A percentile compares a stretch with the other conserved stretches of the same genome.
phyloP scores from a whole-genome alignment of 192 early-diverging fungal species.

The Mortierella hygrophila region DNA sequence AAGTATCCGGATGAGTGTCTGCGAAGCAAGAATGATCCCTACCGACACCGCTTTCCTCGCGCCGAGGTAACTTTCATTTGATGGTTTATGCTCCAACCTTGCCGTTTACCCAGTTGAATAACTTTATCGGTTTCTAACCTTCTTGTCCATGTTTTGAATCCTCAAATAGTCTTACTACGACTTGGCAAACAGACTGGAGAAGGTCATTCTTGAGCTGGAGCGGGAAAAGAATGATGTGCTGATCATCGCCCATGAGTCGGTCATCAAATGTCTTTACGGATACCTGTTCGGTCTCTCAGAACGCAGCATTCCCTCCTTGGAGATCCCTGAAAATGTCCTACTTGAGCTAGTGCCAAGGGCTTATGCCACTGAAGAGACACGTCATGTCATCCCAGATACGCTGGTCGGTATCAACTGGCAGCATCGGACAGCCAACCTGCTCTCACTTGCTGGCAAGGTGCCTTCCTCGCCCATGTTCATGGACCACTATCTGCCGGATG shows the following conservation, averaged over 20 bases:
- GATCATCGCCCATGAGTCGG: constrained; percentile 85
- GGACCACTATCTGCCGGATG: constrained; percentile 40
- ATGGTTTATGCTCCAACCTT: not conserved
- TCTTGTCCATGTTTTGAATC: not conserved
- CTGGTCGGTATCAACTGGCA: constrained; percentile 42
- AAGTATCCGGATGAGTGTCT: constrained; percentile 80
- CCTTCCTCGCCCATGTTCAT: constrained; percentile 40
- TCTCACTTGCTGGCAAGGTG: constrained; percentile 39
- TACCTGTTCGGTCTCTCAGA: constrained; percentile 83
- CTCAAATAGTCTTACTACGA: constrained; percentile 79
- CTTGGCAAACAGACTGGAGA: constrained; percentile 81
- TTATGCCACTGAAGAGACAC: constrained; percentile 77
- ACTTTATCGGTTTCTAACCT: too few relatives aligned
- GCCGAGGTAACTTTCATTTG: constrained; percentile 69
- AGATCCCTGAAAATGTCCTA: constrained; percentile 77
- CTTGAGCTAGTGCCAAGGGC: constrained; percentile 83
- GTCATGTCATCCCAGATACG: constrained; percentile 42
- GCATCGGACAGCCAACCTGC: constrained; percentile 28
- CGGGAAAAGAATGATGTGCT: constrained; percentile 87
- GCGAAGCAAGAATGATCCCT: constrained; percentile 73
- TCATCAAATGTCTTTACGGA: constrained; percentile 81
- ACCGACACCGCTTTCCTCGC: constrained; percentile 82
- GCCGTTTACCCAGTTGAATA: too few relatives aligned
- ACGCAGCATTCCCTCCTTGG: constrained; percentile 78
- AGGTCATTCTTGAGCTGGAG: constrained; percentile 85